phyloP scores from a whole-genome alignment of 23 red algal species.

The Gracilaria caudata region DNA sequence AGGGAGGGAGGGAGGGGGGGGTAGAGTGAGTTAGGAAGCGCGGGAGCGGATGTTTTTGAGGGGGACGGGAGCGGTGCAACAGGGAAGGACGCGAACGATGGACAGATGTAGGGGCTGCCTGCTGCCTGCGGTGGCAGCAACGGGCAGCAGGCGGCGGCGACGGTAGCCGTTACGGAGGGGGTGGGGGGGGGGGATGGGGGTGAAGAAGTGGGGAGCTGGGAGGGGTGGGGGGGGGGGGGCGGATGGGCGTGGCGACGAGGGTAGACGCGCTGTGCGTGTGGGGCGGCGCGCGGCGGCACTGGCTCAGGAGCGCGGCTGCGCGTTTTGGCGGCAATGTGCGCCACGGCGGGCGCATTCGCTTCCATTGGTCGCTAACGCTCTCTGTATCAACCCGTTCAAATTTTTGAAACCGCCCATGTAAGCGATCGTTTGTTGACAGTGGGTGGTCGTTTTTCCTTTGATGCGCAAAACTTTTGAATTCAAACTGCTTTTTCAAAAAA shows the following conservation, averaged over 20 bases:
- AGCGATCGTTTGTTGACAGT: background rate
- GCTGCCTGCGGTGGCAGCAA: constrained; percentile 25
- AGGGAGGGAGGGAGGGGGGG: background rate
- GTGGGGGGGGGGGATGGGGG: background rate
- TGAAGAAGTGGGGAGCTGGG: background rate
- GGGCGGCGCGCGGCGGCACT: background rate
- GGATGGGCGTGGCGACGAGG: constrained; percentile 13
- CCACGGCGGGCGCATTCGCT: background rate
- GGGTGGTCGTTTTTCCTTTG: background rate
- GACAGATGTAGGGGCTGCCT: background rate
- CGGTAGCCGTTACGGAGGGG: constrained; percentile 27
- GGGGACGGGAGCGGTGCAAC: background rate
- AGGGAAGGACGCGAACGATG: background rate
- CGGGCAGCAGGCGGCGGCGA: constrained; percentile 42
- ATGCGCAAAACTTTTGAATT: too few relatives aligned
- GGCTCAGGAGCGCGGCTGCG: constrained; percentile 24
- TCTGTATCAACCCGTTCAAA: background rate
- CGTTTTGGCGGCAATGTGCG: constrained; percentile 23
- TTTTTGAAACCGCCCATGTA: constrained; percentile 11
- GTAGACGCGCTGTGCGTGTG: constrained; percentile 6
- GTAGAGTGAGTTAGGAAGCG: background rate
- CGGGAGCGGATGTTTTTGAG: background rate
- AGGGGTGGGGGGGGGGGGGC: background rate
- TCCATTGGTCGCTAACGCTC: constrained; percentile 13
- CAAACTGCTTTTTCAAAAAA: too few relatives aligned